Percentiles rank a stretch among this genome's conserved stretches.
Conservation (phyloP, 768 basidiomycete genomes). For the Suillus brevipes region DNA sequence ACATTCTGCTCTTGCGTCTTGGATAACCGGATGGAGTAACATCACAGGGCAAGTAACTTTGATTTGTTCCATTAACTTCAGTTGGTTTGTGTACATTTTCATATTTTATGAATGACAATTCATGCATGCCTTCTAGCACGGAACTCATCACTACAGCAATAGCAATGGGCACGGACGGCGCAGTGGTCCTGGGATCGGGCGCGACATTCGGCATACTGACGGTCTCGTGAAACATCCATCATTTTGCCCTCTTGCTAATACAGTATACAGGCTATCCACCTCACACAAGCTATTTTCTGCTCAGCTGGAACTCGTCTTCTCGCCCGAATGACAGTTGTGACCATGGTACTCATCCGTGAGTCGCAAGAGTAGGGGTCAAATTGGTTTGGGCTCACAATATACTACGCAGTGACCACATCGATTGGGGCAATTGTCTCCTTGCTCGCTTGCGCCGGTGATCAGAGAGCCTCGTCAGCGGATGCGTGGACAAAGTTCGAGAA, state of each 20-base stretch:
- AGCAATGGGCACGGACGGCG: slow-evolving; percentile 24
- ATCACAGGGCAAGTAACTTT: slow-evolving; percentile 27
- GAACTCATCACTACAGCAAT: slow-evolving; percentile 22
- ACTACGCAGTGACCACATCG: slow-evolving; percentile 20
- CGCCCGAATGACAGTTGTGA: slow-evolving; percentile 23
- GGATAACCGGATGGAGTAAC: slow-evolving; percentile 33
- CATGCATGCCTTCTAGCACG: slow-evolving; percentile 13
- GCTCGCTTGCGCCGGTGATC: slow-evolving; percentile 18
- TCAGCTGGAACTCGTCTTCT: slow-evolving; percentile 23
- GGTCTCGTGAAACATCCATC: not conserved
- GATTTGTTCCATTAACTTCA: slow-evolving; percentile 25
- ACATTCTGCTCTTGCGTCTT: slow-evolving; percentile 26
- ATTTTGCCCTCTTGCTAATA: not conserved
- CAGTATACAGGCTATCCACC: slow-evolving; percentile 11
- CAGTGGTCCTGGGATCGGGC: slow-evolving; percentile 20
- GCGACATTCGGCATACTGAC: slow-evolving; percentile 24
- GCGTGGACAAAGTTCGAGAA: slow-evolving; percentile 29
- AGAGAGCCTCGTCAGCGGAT: slow-evolving; percentile 16
- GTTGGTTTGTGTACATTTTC: slow-evolving; percentile 15
- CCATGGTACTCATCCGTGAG: slow-evolving; percentile 20
- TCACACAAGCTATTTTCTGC: slow-evolving; percentile 22
- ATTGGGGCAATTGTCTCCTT: slow-evolving; percentile 19
- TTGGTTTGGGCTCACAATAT: not conserved
- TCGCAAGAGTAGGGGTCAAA: not conserved
- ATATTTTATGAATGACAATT: not conserved